These are phyloP conservation scores for Aspergillus oerlinghausenensis DNA, from an alignment of 2,329 filamentous ascomycete genomes.

Conservation along the genomic window DNA sequence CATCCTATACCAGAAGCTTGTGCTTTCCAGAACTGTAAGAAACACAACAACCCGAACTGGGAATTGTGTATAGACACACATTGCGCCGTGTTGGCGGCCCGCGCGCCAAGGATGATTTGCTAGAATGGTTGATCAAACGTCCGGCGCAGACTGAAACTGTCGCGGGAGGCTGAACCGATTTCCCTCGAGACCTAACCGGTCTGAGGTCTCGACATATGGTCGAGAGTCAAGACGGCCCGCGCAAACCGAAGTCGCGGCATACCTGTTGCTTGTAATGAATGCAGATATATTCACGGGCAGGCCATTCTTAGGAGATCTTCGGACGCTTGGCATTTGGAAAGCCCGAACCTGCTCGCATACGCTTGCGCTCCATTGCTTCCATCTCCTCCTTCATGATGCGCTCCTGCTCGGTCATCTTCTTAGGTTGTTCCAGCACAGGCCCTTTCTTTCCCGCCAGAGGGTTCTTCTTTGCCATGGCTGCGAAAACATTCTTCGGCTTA, in stretches of 20 bases:
- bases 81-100: no score
- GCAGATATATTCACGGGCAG: conserved; percentile 2
- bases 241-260: background rate
- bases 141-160: background rate
- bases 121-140: background rate
- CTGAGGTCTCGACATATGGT: background rate
- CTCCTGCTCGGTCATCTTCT: conserved; percentile 84
- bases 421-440: conserved; percentile 55
- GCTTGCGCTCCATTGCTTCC: conserved; percentile 61
- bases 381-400: conserved; percentile 80
- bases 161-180: background rate
- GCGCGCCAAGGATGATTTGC: background rate
- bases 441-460: conserved; percentile 64
- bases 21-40: background rate
- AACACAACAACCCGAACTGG: background rate
- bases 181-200: background rate
- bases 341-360: conserved; percentile 36
- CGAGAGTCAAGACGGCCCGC: background rate
- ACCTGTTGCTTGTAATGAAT: background rate
- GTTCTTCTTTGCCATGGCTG: conserved; percentile 60
- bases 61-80: background rate
- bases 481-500: conserved; percentile 64
- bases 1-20: background rate
- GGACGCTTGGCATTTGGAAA: conserved; percentile 33
- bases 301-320: conserved; percentile 23